Evolutionary conservation across 108 stramenopile genomes (phyloP), one percentile per base, ranked within the genome.

Genomic region (Nitzschia inconspicua): DNA sequence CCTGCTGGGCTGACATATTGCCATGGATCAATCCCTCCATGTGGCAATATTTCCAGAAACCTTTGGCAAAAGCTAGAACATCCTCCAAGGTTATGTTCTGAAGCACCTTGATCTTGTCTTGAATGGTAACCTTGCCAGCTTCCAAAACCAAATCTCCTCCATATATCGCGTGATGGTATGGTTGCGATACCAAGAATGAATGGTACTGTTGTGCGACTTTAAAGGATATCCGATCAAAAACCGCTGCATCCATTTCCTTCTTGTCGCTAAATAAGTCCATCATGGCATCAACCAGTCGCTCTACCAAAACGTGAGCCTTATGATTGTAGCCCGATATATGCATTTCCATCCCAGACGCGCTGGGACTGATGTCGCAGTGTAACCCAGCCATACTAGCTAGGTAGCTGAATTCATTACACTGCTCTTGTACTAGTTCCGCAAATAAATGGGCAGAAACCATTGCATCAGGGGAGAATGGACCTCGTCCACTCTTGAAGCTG

Each of bases 321-420:
- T 95, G 90, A 48, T 70, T 70, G 75, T 88, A 95, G 2, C 94
- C 94, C 13, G 67, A 60, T 6, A 82, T 48, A 14, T 74, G 73
- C 7, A 82, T n/a, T 27, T 79, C 77, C 9, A 79, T 53, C 3
- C 70, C 77, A 13, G 40, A 43, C 34, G 40, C 31, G 53, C 47
- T 10, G 11, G 39, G 59, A 14, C 47, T 30, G 47, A 85, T 13
- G 25, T 63, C 42, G 52, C 72, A 78, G 36, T 80, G 63, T 18
- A 90, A 62, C 23, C 82, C 77, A 0, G 88, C 85, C 76, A 90
- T 83, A 11, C 58, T 61, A 0, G 88, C 88, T 41, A 76, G 51
- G 64, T 90, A 90, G 11, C 70, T 64, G 49, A 80, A 80, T 43
- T 80, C 82, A 40, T 78, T 86, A 44, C 73, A 70, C 19, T 66